Evolutionary conservation across 768 basidiomycete genomes (phyloP).

Genomic region (Psilocybe cyanescens): DNA sequence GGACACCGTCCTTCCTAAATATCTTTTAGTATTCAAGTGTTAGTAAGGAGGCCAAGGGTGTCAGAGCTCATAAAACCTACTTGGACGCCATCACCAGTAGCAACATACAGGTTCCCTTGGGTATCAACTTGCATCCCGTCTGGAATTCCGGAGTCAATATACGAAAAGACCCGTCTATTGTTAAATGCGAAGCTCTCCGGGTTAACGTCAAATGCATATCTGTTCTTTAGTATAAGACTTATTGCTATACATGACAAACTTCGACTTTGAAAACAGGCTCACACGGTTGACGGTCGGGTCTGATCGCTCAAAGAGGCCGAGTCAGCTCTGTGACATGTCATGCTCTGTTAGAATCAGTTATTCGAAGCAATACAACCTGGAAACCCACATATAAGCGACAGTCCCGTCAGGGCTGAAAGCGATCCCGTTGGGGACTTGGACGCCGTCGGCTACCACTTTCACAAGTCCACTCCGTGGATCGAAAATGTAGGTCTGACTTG

Average conservation of each 20-base stretch:
- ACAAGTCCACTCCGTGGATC: constrained; percentile 66
- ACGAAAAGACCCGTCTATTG: constrained; percentile 68
- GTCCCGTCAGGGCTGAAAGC: constrained; percentile 66
- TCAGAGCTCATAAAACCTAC: constrained; percentile 42
- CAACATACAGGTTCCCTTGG: constrained; percentile 66
- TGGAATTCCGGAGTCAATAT: constrained; percentile 62
- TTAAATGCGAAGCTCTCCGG: constrained; percentile 51
- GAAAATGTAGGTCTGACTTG: constrained; percentile 78
- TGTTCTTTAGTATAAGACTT: constrained; percentile 23
- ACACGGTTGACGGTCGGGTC: constrained; percentile 70
- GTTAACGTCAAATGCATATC: constrained; percentile 75
- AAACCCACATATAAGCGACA: constrained; percentile 61
- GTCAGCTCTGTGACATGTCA: constrained; percentile 41
- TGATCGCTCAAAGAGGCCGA: constrained; percentile 50
- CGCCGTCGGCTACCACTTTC: constrained; percentile 72
- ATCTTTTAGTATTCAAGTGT: constrained; percentile 27
- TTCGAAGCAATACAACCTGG: neutral
- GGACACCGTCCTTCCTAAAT: constrained; percentile 58
- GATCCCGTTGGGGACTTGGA: constrained; percentile 72
- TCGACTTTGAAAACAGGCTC: constrained; percentile 24
- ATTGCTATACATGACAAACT: neutral
- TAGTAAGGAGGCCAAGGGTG: no score
- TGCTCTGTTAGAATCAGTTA: no score
- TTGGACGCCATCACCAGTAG: constrained; percentile 69
- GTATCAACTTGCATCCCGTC: constrained; percentile 71